phyloP scores from a whole-genome alignment of 2,329 filamentous ascomycete genomes.

The Colletotrichum sp. region DNA sequence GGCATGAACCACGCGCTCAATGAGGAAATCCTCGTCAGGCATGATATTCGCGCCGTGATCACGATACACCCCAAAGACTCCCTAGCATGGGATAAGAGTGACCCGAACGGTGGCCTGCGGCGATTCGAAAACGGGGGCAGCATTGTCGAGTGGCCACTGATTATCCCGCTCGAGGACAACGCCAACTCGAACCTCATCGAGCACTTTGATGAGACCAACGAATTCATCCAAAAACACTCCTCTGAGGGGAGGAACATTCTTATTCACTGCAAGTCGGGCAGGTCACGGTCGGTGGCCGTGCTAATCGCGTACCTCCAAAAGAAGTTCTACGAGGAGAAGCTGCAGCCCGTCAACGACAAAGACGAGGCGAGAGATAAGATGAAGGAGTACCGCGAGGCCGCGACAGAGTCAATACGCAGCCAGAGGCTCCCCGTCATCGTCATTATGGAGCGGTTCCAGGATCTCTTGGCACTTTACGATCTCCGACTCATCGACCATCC shows the following conservation, averaged over 20 bases:
- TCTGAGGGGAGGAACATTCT: neutral
- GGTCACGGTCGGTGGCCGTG: neutral
- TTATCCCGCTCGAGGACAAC: slow-evolving; percentile 5
- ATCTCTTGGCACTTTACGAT: neutral
- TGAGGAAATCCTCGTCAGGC: neutral
- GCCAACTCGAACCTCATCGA: slow-evolving; percentile 9
- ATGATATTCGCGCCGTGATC: neutral
- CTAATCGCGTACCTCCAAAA: slow-evolving; percentile 1
- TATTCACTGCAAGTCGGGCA: slow-evolving; percentile 1
- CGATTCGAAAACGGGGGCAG: neutral
- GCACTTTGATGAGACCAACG: neutral
- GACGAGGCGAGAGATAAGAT: neutral
- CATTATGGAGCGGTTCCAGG: slow-evolving; percentile 8
- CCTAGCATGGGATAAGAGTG: neutral
- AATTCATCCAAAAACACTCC: neutral
- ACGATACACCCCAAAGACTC: slow-evolving; percentile 3
- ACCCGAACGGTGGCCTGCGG: neutral
- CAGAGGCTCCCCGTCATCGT: neutral
- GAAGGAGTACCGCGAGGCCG: neutral
- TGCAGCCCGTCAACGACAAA: neutral
- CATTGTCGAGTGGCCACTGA: neutral
- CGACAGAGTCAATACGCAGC: neutral
- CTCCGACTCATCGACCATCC: neutral
- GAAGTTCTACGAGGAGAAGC: neutral
- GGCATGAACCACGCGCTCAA: slow-evolving; percentile 10